phyloP scores from a whole-genome alignment of 2,329 filamentous ascomycete genomes.

The Pestalotiopsis sp. region DNA sequence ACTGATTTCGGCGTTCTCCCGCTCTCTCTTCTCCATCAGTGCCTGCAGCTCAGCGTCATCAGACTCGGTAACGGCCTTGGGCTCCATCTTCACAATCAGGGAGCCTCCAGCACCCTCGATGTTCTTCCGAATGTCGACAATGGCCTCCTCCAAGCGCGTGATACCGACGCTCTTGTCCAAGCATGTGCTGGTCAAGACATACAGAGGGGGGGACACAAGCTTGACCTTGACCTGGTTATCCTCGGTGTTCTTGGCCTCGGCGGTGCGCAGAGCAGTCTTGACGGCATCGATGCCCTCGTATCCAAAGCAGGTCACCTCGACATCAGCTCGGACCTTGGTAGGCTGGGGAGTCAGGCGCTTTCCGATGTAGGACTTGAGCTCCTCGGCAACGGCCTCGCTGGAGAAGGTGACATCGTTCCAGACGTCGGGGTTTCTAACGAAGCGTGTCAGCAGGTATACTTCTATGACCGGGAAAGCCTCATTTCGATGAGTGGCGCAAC shows the following conservation, averaged over 20 bases:
- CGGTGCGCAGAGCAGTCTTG: slow-evolving; percentile 87
- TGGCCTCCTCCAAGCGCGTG: slow-evolving; percentile 81
- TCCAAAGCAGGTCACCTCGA: slow-evolving; percentile 92
- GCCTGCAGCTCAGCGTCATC: slow-evolving; percentile 97
- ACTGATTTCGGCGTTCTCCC: slow-evolving; percentile 96
- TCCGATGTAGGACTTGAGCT: slow-evolving; percentile 92
- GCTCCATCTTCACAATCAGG: slow-evolving; percentile 94
- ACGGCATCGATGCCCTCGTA: slow-evolving; percentile 99
- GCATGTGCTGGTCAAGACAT: slow-evolving; percentile 94
- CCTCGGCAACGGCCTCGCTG: slow-evolving; percentile 80
- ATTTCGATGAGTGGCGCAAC: slow-evolving; percentile 33
- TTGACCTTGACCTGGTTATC: slow-evolving; percentile 98
- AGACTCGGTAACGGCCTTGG: slow-evolving; percentile 98
- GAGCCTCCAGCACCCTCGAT: slow-evolving; percentile 80
- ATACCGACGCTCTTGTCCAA: slow-evolving; percentile 92
- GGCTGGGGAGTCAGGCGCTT: slow-evolving; percentile 97
- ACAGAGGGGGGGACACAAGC: slow-evolving; percentile 95
- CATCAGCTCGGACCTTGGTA: slow-evolving; percentile 98
- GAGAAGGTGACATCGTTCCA: slow-evolving; percentile 94
- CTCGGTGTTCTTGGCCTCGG: slow-evolving; percentile 88
- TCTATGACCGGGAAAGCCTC: not conserved
- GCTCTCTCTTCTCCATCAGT: slow-evolving; percentile 98
- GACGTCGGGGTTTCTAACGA: slow-evolving; percentile 81
- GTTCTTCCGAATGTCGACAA: slow-evolving; percentile 79
- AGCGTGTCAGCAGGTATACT: slow-evolving; percentile 10